Base-by-base conservation (phyloP, 805 yeast species). In the Metschnikowia dekortorum region DNA sequence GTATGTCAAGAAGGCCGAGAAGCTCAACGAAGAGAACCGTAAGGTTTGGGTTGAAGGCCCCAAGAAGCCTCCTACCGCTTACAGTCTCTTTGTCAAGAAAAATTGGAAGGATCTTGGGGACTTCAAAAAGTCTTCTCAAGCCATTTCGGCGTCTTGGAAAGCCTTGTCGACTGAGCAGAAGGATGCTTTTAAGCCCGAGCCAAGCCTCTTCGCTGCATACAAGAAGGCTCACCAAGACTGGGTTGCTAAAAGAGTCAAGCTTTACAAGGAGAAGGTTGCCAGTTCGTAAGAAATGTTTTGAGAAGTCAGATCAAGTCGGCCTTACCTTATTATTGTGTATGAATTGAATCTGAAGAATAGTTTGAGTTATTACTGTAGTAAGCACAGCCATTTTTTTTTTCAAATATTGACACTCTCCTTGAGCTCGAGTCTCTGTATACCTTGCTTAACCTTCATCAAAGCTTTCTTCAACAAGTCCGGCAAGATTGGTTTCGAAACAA, bases 401-500 rank as follows among this genome's bases (percentile, higher is more conserved):
- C 41, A 39, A 13, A 31, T 13, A 18, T 7, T 38, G 14, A 8
- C 14, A 16, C 11, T 11, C 10, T 31, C 26, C 4, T 11, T 28
- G 33, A 30, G 33, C 13, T 26, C 28, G 8, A 14, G 22, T 7
- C 9, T 38, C 34, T 33, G 33, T 8, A 44, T 5, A 28, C 8
- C 6, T 29, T 44, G 33, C 16, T 52, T 54, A 3, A 56, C 60
- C 29, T 46, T 53, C 11, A 39, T 33, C 35, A 77, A 61, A 36
- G 74, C 78, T 30, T 67, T 57, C 37, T 61, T 69, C 50, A 80
- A 60, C 40, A 69, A 74, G 16, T 66, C 66, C 0, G 83, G 84
- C 9, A 79, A 56, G 36, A 80, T 71, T 1, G 84, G 84, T 53
- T 80, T 80, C 35, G 81, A 72, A 2, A 80, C 64, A 53, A 78